A percentile compares a stretch with the other conserved stretches of the same genome.
phyloP scores from a whole-genome alignment of 2,329 filamentous ascomycete genomes.

The Dothistroma pini region DNA sequence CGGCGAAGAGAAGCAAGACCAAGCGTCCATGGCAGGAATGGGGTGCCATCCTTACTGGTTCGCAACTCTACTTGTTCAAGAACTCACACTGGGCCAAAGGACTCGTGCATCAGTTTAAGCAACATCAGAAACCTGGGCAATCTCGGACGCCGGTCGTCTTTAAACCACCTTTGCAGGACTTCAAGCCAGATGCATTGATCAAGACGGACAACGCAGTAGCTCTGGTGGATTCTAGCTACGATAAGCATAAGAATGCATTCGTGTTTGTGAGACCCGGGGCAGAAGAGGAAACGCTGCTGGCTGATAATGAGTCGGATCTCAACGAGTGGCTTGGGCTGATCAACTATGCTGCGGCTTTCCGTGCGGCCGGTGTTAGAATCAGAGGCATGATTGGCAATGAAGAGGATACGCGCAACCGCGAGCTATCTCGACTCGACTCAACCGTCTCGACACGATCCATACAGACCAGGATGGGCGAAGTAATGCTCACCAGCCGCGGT shows the following conservation, averaged over 20 bases:
- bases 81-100: constrained; percentile 91
- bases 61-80: constrained; percentile 93
- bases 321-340: constrained; percentile 96
- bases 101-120: constrained; percentile 82
- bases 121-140: constrained; percentile 72
- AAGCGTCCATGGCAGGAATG: constrained; percentile 98
- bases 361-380: constrained; percentile 86
- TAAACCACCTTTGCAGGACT: constrained; percentile 81
- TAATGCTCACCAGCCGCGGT: constrained; percentile 56
- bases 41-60: constrained; percentile 94
- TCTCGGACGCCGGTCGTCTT: constrained; percentile 78
- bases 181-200: constrained; percentile 91
- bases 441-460: constrained; percentile 50
- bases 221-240: constrained; percentile 79
- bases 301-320: constrained; percentile 85
- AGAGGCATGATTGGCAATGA: constrained; percentile 82
- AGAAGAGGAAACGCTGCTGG: constrained; percentile 84
- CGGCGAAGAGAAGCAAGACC: constrained; percentile 89
- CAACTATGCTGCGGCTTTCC: constrained; percentile 93
- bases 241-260: constrained; percentile 93
- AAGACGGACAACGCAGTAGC: constrained; percentile 92
- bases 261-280: constrained; percentile 83
- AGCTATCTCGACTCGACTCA: constrained; percentile 66
- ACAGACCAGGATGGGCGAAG: constrained; percentile 68
- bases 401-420: constrained; percentile 61